Evolutionary conservation across 2,329 filamentous ascomycete species (phyloP).

Genomic region (Diplodia mutila): DNA sequence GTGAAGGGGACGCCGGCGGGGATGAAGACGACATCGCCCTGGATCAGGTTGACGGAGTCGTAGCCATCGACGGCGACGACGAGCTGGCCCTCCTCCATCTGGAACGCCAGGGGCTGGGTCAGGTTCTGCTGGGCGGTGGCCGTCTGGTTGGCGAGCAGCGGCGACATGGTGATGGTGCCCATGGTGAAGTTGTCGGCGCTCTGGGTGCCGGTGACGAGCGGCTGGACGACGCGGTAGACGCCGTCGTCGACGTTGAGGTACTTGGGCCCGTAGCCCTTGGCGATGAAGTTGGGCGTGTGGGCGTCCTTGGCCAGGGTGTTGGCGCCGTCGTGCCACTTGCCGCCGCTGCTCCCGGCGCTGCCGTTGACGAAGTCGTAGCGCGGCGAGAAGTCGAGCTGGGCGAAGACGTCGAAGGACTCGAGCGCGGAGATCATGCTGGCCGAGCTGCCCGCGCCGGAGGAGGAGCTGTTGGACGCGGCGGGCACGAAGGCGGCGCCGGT

Average conservation of each 20-base stretch:
- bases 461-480: constrained; percentile 34
- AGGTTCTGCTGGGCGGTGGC: constrained; percentile 30
- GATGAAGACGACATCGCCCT: constrained; percentile 47
- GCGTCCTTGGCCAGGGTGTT: constrained; percentile 40
- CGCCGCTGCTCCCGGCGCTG: constrained; percentile 37
- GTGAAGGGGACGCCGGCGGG: constrained; percentile 39
- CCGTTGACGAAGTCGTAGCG: constrained; percentile 50
- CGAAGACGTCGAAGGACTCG: constrained; percentile 50
- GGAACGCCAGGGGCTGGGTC: constrained; percentile 41
- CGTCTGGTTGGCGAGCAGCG: constrained; percentile 30
- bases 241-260: constrained; percentile 45
- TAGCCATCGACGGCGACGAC: constrained; percentile 40
- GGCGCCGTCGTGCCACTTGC: constrained; percentile 45
- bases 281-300: constrained; percentile 48
- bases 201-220: constrained; percentile 48
- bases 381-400: constrained; percentile 46
- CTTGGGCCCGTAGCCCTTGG: constrained; percentile 53
- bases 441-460: constrained; percentile 34
- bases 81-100: constrained; percentile 46
- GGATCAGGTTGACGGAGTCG: constrained; percentile 35
- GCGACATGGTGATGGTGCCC: constrained; percentile 49
- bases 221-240: constrained; percentile 50
- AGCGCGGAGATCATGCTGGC: constrained; percentile 43
- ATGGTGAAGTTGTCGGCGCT: constrained; percentile 50
- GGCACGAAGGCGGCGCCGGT: constrained; percentile 46